Base-by-base conservation (phyloP, 176 grass and related monocot species). In the Aegilops bicornis region DNA sequence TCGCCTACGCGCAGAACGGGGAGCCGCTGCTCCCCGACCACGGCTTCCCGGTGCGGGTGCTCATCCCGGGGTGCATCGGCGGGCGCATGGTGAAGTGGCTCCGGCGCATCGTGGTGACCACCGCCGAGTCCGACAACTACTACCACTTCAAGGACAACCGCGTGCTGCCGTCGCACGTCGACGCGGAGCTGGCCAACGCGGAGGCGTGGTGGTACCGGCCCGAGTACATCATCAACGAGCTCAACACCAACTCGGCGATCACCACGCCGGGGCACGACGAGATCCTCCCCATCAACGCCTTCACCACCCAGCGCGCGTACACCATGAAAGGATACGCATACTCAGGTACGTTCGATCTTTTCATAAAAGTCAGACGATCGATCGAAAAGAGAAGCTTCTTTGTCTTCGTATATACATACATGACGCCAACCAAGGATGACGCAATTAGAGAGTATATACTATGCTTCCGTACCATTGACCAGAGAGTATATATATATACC, bases 191-290 rank as follows among this genome's bases (percentile, higher is more conserved):
- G 43, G 97, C 97, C 69, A 97, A 97, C 88, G 89, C 88, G 1
- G 97, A 99, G 93, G 94, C 92, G 14, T 99, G 97, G 97, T 99
- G 97, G 97, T 99, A 99, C 87, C 94, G 96, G 60, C 90, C 97
- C 45, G 97, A 99, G 79, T 83, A 94, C 83, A 99, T 99, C 30
- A 99, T 99, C 59, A 96, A 99, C 88, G 94, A 96, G 81, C 85
- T 99, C 5, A 99, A 99, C 90, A 89, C 96, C 1, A 99, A 99
- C 86, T 99, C 97, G 24, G 94, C 89, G 60, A 96, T 99, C 89
- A 96, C 97, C 47, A 96, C 94, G 68, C 97, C 97, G 0, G 94
- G 92, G 8, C 97, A 99, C 85, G 97, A 94, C 85, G 97, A 99
- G 89, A 97, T 99, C 71, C 87, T 99, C 40, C 94, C 97, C 43